A percentile compares a stretch with the other conserved stretches of the same genome.
Conservation (phyloP, 2,329 filamentous ascomycete genomes). For the Parascedosporium putredinis region DNA sequence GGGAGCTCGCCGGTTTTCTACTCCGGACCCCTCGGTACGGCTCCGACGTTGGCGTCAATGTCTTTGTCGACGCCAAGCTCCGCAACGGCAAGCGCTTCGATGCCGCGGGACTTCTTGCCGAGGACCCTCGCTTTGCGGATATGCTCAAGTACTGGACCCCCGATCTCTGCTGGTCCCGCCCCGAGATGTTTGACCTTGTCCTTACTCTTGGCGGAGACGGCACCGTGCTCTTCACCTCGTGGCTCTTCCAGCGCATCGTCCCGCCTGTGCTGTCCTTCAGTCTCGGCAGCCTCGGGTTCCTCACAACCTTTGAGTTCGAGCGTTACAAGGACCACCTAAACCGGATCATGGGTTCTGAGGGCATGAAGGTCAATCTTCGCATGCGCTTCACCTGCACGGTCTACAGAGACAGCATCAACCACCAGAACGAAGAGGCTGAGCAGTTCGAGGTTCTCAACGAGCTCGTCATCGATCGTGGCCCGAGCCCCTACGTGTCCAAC, state of each 20-base stretch:
- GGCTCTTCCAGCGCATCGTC: conserved; percentile 85
- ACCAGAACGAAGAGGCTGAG: conserved; percentile 75
- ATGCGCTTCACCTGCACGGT: conserved; percentile 99
- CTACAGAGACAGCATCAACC: conserved; percentile 57
- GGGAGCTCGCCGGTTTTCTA: conserved; percentile 80
- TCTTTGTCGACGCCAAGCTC: conserved; percentile 96
- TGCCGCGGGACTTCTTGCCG: conserved; percentile 57
- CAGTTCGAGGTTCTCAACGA: conserved; percentile 98
- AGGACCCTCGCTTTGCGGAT: conserved; percentile 64
- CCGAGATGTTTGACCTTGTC: conserved; percentile 92
- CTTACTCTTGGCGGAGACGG: conserved; percentile 79
- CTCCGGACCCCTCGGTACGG: conserved; percentile 83
- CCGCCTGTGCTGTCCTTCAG: conserved; percentile 79
- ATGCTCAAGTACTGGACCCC: conserved; percentile 97
- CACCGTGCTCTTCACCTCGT: conserved; percentile 79
- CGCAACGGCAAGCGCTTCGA: conserved; percentile 82
- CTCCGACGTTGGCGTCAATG: conserved; percentile 81
- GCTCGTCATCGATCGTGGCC: conserved; percentile 93
- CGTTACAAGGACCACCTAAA: conserved; percentile 80
- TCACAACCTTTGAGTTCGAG: conserved; percentile 80
- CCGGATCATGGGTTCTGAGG: conserved; percentile 82
- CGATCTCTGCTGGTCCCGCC: conserved; percentile 85
- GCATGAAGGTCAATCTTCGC: conserved; percentile 93
- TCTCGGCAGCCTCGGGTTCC: conserved; percentile 75
- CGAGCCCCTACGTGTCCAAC: conserved; percentile 93